Evolutionary conservation across 352 stramenopile genomes (phyloP), one percentile per base, ranked within the genome.

Genomic region (Phytophthora megakarya): DNA sequence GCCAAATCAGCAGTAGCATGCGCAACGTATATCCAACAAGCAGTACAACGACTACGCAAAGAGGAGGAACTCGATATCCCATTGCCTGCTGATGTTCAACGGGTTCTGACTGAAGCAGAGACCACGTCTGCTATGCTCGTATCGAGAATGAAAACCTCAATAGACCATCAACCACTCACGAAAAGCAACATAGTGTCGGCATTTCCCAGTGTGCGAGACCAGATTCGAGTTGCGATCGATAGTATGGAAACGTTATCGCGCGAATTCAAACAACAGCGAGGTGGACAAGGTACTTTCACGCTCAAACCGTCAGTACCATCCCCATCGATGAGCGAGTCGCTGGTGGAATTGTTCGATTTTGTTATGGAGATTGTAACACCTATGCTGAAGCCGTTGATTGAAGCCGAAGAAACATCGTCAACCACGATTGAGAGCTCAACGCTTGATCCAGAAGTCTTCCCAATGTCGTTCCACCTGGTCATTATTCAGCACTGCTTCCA

Each of bases 41-140:
- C 44, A 4, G 84, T 92, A 8, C 50, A 75, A 15, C 70, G 72
- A 7, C 50, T 95, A 3, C 71, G 78, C 15, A 89, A 88, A 26
- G 86, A 93, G 68, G 86, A 93, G 72, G 86, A 92, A 48, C 68
- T 92, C 10, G 84, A 95, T 37, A 35, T 85, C 23, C 86, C 84
- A 6, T 25, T 95, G 8, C 77, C 86, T 1, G 58, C 66, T 10
- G 48, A 73, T 1, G 74, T 89, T 5, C 49, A 75, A 9, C 45
- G 38, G 4, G 62, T 70, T 22, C 48, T 95, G 9, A 33, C 37
- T 16, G 61, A 80, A 25, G 80, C 80, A 25, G 78, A 92, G 26
- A 72, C 51, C 3, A 78, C 72, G 10, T 59, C 62, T 0, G 45
- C 39, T 8, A 76, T 86, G 59, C 60, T 91, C 3, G 40, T 76